Evolutionary conservation across 805 yeast species (phyloP), one percentile per base, ranked within the genome.

Genomic region (Wickerhamiella kurtzmanii): DNA sequence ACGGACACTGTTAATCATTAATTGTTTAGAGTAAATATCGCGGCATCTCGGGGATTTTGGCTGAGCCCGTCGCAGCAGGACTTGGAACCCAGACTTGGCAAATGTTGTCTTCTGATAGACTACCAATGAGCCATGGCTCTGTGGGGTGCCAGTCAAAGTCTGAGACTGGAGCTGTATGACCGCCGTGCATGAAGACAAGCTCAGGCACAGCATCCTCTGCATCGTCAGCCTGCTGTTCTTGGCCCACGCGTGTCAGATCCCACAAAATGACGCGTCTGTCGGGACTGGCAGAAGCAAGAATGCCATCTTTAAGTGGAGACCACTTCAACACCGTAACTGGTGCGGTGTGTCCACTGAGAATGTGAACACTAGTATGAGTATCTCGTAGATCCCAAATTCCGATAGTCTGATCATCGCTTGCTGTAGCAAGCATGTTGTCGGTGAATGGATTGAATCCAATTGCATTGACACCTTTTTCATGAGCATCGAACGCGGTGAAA

Each of bases 161-260:
- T 47, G 76, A 71, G 35, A 85, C 71, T 46, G 77, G 74, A 2
- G 86, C 44, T 18, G 44, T 28, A 21, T 86, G 95, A 18, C 95
- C 95, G 36, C 94, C 94, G 60, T 86, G 95, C 80, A 86, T 82
- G 87, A 85, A 82, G 56, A 85, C 68, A 35, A 86, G 64, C 61
- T 86, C 96, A 3, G 95, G 89, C 22, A 82, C 82, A 37, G 94
- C 96, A 57, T 86, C 96, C 53, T 82, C 94, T 25, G 86, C 82
- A 59, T 86, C 95, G 54, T 85, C 95, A 54, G 78, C 87, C 13
- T 72, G 72, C 61, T 84, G 94, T 58, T 85, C 95, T 52, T 79
- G 82, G 3, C 96, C 96, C 35, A 86, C 80, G 54, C 75, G 78
- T 42, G 70, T 67, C 48, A 85, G 66, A 60, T 86, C 94, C 95